Evolutionary conservation across 345 rosid species (phyloP), one percentile per base, ranked within the genome.

Genomic region (Populus pruinosa): DNA sequence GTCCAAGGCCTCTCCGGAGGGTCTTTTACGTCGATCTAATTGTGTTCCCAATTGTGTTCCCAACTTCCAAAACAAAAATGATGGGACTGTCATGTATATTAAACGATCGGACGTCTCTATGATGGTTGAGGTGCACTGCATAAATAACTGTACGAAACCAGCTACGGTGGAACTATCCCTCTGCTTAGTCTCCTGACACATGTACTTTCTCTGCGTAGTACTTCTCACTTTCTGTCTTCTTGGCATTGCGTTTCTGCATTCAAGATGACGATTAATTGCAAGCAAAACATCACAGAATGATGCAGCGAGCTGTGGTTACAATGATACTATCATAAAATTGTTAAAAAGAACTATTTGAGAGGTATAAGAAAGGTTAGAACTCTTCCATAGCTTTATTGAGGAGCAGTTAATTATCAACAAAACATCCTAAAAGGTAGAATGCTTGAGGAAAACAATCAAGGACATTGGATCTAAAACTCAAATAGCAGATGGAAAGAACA

Each of bases 211-310:
- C 87, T 69, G 85, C 87, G 17, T 91, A 91, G 80, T 91, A 91
- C 79, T 86, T 91, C 88, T 91, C 96, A 65, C 90, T 87, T 31
- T 76, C 82, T 69, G 81, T 77, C 79, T 91, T 91, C 81, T 87
- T 91, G 14, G 80, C 80, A 38, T 91, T 91, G 71, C 96, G 96
- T 82, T 83, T 91, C 96, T 91, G 73, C 76, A 83, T 72, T 31
- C 2, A 47, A n/a, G 17, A 14, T 2, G 11, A 67, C 49, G 63
- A 14, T 76, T 76, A 55, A 47, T 39, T 44, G 31, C n/a, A 31
- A 49, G 55, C 27, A 71, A 11, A 53, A 17, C 44, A 27, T 23
- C 5, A 70, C 11, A 0, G 29, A 23, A 59, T 59, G 29, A 23
- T 23, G 23, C 8, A 59, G 6, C 23, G 9, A 23, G 14, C 29